These are phyloP conservation scores for Senna tora DNA, from an alignment of 306 rosid genomes.

Conservation along the genomic window DNA sequence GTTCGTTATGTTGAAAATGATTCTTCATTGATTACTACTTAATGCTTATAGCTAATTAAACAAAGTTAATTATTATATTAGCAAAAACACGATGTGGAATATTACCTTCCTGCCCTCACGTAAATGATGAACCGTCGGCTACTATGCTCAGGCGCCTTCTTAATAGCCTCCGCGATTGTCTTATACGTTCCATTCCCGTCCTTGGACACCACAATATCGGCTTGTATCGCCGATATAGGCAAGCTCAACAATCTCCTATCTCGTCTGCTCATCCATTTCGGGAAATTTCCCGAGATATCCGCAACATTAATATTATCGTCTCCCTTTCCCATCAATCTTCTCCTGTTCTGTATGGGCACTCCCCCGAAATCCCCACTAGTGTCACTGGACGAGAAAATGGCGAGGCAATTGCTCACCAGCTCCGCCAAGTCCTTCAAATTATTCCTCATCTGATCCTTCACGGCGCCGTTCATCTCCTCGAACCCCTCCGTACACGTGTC, in stretches of 20 bases:
- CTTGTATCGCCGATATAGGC: slow-evolving; percentile 66
- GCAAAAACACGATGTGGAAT: not conserved
- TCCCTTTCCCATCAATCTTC: slow-evolving; percentile 58
- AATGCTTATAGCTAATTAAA: no score
- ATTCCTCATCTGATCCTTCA: slow-evolving; percentile 53
- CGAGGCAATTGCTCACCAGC: slow-evolving; percentile 77
- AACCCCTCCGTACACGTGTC: slow-evolving; percentile 91
- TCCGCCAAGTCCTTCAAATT: slow-evolving; percentile 69
- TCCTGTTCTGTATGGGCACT: slow-evolving; percentile 71
- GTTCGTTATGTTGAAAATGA: slow-evolving; percentile 35
- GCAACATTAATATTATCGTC: not conserved
- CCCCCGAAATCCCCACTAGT: slow-evolving; percentile 53
- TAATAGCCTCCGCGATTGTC: slow-evolving; percentile 77
- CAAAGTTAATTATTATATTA: not conserved
- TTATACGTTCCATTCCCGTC: slow-evolving; percentile 61
- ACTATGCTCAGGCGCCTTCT: slow-evolving; percentile 68
- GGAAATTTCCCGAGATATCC: slow-evolving; percentile 47
- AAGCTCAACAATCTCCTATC: slow-evolving; percentile 68
- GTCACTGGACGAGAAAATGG: slow-evolving; percentile 57
- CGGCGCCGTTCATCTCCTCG: slow-evolving; percentile 44
- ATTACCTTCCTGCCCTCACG: slow-evolving; percentile 92
- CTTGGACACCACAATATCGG: slow-evolving; percentile 71
- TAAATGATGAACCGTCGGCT: slow-evolving; percentile 62
- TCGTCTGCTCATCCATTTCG: slow-evolving; percentile 64
- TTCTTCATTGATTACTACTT: no score